Percentiles rank a stretch among this genome's conserved stretches.
Evolutionary conservation across 164 flowering plant species (phyloP).

Genomic region (Cinnamomum micranthum): DNA sequence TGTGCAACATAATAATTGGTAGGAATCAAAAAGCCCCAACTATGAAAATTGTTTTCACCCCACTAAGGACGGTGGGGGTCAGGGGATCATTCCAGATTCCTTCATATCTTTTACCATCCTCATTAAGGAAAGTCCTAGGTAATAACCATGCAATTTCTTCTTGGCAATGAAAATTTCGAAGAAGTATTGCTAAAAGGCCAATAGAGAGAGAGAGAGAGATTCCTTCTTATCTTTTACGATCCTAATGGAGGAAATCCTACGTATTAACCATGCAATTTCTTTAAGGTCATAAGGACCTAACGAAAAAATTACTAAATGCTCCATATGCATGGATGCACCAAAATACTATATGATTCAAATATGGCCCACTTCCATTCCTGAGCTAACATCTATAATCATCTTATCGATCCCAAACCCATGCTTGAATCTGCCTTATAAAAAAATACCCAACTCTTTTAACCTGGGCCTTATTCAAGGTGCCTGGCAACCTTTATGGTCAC

Average conservation of each 20-base stretch:
- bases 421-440: no score
- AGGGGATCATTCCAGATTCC: conserved; percentile 5
- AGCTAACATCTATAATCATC: no score
- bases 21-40: conserved; percentile 9
- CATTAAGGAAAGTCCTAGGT: conserved; percentile 8
- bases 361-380: no score
- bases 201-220: not conserved
- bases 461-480: no score
- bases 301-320: no score
- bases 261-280: no score
- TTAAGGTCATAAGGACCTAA: no score
- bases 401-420: no score
- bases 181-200: not conserved
- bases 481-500: no score
- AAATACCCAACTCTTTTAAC: no score
- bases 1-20: conserved; percentile 6
- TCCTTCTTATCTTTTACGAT: not conserved
- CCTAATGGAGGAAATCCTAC: not conserved
- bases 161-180: not conserved
- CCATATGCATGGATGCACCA: no score
- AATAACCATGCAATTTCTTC: not conserved
- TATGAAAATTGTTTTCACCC: conserved; percentile 2
- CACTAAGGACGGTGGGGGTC: conserved; percentile 11
- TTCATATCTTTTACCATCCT: conserved; percentile 1
- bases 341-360: no score